Evolutionary conservation across 2,329 filamentous ascomycete genomes (phyloP).

Genomic region (Hymenoscyphus infarciens): DNA sequence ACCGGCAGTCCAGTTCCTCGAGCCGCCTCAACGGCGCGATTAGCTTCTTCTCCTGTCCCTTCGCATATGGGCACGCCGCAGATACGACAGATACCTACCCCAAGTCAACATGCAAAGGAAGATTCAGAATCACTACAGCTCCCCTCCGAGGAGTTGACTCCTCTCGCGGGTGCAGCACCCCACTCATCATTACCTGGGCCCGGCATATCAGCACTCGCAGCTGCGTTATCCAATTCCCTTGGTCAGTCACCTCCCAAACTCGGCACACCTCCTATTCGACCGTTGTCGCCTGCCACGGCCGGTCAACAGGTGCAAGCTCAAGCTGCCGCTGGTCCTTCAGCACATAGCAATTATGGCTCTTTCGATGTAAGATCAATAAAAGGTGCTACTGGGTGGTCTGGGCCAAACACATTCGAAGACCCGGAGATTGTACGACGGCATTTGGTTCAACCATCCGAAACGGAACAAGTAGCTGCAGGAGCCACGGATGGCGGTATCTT

Average conservation of each 20-base stretch:
- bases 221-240: slow-evolving; percentile 74
- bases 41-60: slow-evolving; percentile 52
- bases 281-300: slow-evolving; percentile 55
- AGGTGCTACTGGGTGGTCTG: slow-evolving; percentile 41
- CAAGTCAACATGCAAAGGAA: slow-evolving; percentile 39
- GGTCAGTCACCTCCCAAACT: slow-evolving; percentile 67
- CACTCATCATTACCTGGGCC: slow-evolving; percentile 66
- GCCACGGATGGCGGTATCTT: slow-evolving; percentile 25
- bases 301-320: slow-evolving; percentile 35
- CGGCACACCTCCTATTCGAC: slow-evolving; percentile 58
- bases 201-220: slow-evolving; percentile 82
- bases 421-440: slow-evolving; percentile 89
- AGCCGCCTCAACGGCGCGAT: slow-evolving; percentile 57
- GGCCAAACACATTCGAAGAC: slow-evolving; percentile 70
- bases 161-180: slow-evolving; percentile 58
- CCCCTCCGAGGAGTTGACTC: slow-evolving; percentile 47
- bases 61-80: slow-evolving; percentile 45
- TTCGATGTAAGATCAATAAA: slow-evolving; percentile 60
- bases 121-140: slow-evolving; percentile 15
- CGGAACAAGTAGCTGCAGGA: slow-evolving; percentile 34
- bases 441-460: slow-evolving; percentile 68
- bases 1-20: slow-evolving; percentile 50
- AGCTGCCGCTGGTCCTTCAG: slow-evolving; percentile 20
- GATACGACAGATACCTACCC: slow-evolving; percentile 47
- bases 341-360: slow-evolving; percentile 77